These are phyloP conservation scores for Aspergillus sp. DNA, from an alignment of 2,329 filamentous ascomycete genomes.

Conservation along the genomic window DNA sequence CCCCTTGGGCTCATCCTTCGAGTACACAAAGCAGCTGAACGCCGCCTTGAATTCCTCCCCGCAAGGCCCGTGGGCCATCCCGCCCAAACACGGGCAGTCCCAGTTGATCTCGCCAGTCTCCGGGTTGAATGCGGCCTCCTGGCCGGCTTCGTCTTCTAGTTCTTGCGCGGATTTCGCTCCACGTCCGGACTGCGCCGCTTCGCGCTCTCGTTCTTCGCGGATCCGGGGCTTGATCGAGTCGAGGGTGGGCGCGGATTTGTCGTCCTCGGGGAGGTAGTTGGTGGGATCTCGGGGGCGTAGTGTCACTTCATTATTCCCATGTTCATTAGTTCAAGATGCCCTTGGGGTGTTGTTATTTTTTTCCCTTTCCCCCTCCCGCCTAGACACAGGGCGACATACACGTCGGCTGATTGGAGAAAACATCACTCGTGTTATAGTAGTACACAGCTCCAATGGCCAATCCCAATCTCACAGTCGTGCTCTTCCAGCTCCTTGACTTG, in stretches of 20 bases:
- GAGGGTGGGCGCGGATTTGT: conserved; percentile 53
- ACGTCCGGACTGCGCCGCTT: conserved; percentile 9
- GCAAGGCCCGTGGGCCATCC: conserved; percentile 94
- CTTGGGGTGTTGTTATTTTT: too few species aligned
- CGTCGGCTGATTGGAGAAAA: conserved; percentile 74
- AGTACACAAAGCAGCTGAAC: conserved; percentile 98
- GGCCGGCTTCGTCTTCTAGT: conserved; percentile 70
- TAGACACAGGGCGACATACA: conserved; percentile 46
- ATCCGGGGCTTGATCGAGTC: conserved; percentile 57
- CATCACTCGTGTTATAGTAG: conserved; percentile 83
- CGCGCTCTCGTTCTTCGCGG: conserved; percentile 20
- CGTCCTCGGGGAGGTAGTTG: conserved; percentile 24
- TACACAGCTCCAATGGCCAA: conserved; percentile 71
- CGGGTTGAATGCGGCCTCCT: conserved; percentile 92
- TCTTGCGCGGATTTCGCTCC: conserved; percentile 40
- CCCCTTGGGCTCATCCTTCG: conserved; percentile 87
- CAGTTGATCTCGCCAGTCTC: conserved; percentile 99
- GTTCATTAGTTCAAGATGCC: too few species aligned
- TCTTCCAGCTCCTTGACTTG: conserved; percentile 75
- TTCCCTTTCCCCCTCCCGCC: too few species aligned
- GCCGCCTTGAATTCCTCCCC: conserved; percentile 91
- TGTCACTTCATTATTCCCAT: too few species aligned
- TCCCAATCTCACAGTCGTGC: conserved; percentile 62
- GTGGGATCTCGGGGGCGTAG: conserved; percentile 9
- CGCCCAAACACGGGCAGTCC: conserved; percentile 95